Evolutionary conservation across 495 filamentous ascomycete genomes (phyloP), one percentile per base, ranked within the genome.

Genomic region (Talaromyces stipitatus): DNA sequence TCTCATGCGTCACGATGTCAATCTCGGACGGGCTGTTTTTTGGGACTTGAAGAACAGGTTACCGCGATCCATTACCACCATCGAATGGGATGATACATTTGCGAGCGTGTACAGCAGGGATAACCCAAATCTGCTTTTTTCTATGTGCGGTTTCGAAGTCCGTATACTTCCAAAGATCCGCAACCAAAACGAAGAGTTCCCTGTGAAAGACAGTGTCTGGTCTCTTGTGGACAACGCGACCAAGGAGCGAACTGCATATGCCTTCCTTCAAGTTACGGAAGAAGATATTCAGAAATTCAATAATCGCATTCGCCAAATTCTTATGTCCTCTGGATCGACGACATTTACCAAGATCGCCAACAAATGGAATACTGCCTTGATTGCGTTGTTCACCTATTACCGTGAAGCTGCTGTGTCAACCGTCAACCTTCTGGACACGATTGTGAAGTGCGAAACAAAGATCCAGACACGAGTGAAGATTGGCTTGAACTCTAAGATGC

Each of bases 331-430:
- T 59, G 95, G 95, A 24, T 96, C 91, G 3, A 99, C 95, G 2
- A 99, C 95, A 1, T 99, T 99, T 78, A 99, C 95, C 50, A 99
- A 99, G 82, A 99, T 99, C 64, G 95, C 95, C 48, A 99, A 99
- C 71, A 99, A 99, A 71, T 99, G 95, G 95, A 99, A 99, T 70
- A 97, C 95, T 0, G 91, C 88, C 6, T 75, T 99, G 56, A 99
- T 99, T 66, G 92, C 95, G n/a, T 79, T 99, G 24, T 99, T 99
- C 76, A 99, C 95, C 0, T 99, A 99, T 70, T 99, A 97, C 67
- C 91, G 95, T 65, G 95, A 99, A 66, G 95, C 95, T 36, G 95
- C 92, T 29, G 91, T 97, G n/a, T 94, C 90, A 8, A 99, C 95
- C 1, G 91, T 97, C 64, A 90, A 91, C 58, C 77, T 99, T 12